phyloP scores from a whole-genome alignment of 306 rosid species.

The Corylus heterophylla region DNA sequence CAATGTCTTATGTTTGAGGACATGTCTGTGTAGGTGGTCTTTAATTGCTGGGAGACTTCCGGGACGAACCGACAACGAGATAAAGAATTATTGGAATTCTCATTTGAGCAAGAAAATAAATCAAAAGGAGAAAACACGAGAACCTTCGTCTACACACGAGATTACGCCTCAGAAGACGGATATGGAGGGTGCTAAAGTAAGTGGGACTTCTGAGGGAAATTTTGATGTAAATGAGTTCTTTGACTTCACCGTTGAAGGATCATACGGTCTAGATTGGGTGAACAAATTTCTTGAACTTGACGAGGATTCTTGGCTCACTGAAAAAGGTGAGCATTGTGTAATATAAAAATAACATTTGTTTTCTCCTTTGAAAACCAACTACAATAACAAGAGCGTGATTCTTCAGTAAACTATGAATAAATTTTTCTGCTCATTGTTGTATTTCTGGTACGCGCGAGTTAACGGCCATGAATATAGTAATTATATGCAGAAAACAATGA shows the following conservation, averaged over 20 bases:
- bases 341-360: neutral
- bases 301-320: conserved; percentile 19
- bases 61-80: conserved; percentile 73
- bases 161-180: conserved; percentile 7
- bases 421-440: neutral
- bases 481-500: too few relatives aligned
- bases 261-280: conserved; percentile 51
- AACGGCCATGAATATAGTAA: too few relatives aligned
- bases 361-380: neutral
- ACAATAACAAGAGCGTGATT: neutral
- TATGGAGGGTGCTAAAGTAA: conserved; percentile 3
- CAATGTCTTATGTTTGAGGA: neutral
- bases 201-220: conserved; percentile 22
- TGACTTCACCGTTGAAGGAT: conserved; percentile 41
- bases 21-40: conserved; percentile 52
- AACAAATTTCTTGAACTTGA: conserved; percentile 53
- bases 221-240: conserved; percentile 58
- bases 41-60: conserved; percentile 77
- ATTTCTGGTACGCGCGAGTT: too few relatives aligned
- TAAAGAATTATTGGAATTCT: conserved; percentile 75
- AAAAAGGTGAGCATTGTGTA: conserved; percentile 12
- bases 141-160: conserved; percentile 26
- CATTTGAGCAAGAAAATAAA: conserved; percentile 62
- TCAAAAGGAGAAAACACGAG: conserved; percentile 19
- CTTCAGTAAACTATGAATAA: neutral